Conservation (phyloP, 1,284 basidiomycete genomes). For the Fomitopsis pinicola region DNA sequence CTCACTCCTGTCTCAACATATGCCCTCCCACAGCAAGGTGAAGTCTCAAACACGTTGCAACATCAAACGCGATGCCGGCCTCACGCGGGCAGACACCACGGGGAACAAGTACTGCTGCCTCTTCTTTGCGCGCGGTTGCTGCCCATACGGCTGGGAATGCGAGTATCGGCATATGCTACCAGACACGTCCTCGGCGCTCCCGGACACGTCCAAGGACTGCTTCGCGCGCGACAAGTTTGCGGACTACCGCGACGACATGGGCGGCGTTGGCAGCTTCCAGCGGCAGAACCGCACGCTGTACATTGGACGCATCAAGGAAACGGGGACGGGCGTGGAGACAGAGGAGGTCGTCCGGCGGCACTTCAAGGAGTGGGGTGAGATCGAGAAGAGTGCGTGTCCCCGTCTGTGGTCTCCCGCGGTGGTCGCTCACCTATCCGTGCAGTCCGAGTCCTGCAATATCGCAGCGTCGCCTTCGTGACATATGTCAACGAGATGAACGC, state of each 20-base stretch:
- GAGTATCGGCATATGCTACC: slow-evolving; percentile 91
- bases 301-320: slow-evolving; percentile 91
- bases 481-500: slow-evolving; percentile 85
- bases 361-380: slow-evolving; percentile 97
- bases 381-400: slow-evolving; percentile 76
- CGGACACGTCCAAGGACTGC: slow-evolving; percentile 93
- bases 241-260: slow-evolving; percentile 99
- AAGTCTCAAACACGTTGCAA: slow-evolving; percentile 90
- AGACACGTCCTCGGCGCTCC: slow-evolving; percentile 62
- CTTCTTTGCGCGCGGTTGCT: slow-evolving; percentile 95
- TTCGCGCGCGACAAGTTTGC: slow-evolving; percentile 97
- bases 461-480: slow-evolving; percentile 96
- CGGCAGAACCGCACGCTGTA: slow-evolving; percentile 94
- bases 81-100: slow-evolving; percentile 90
- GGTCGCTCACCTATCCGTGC: slow-evolving; percentile 5
- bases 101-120: slow-evolving; percentile 92
- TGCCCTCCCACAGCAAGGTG: slow-evolving; percentile 64
- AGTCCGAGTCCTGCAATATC: slow-evolving; percentile 91
- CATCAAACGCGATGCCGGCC: slow-evolving; percentile 85
- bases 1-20: slow-evolving; percentile 4
- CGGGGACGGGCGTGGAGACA: slow-evolving; percentile 81
- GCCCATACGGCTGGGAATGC: slow-evolving; percentile 97
- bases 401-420: neutral
- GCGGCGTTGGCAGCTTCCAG: slow-evolving; percentile 95
- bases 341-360: slow-evolving; percentile 88